Evolutionary conservation across 1,139 yeast genomes (phyloP).

Genomic region (Yamadazyma diospyri): DNA sequence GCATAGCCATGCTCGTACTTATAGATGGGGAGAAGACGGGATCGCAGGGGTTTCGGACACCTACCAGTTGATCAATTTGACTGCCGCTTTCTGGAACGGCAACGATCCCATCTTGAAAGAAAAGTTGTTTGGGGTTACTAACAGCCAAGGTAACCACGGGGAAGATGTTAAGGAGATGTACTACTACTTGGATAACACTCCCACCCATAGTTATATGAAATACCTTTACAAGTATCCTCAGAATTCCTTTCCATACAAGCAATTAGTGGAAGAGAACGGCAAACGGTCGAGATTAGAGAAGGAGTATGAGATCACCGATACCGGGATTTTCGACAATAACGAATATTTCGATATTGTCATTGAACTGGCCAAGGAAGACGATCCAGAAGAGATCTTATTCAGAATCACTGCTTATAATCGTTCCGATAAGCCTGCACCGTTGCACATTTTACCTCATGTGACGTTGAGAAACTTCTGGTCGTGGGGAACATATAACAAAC

Average conservation of each 20-base stretch:
- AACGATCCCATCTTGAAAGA: slow-evolving; percentile 85
- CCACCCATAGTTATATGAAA: slow-evolving; percentile 92
- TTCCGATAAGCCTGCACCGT: slow-evolving; percentile 78
- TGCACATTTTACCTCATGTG: slow-evolving; percentile 83
- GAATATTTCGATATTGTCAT: slow-evolving; percentile 87
- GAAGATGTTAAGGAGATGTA: slow-evolving; percentile 87
- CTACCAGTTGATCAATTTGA: slow-evolving; percentile 72
- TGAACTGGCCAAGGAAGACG: slow-evolving; percentile 85
- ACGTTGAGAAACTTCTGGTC: slow-evolving; percentile 91
- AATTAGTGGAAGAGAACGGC: slow-evolving; percentile 68
- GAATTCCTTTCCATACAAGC: slow-evolving; percentile 74
- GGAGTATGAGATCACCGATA: slow-evolving; percentile 74
- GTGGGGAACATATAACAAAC: slow-evolving; percentile 67
- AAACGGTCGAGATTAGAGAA: slow-evolving; percentile 59
- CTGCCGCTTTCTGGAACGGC: slow-evolving; percentile 91
- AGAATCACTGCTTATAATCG: slow-evolving; percentile 89
- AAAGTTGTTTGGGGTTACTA: slow-evolving; percentile 84
- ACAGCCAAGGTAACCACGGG: slow-evolving; percentile 94
- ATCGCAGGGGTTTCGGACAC: slow-evolving; percentile 88
- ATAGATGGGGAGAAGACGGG: slow-evolving; percentile 98
- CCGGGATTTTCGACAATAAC: slow-evolving; percentile 73
- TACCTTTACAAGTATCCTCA: slow-evolving; percentile 92
- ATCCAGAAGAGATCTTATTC: slow-evolving; percentile 82
- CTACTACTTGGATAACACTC: slow-evolving; percentile 87
- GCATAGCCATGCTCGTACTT: slow-evolving; percentile 77